These are phyloP conservation scores for Penicillium dipodomyicola DNA, from an alignment of 495 filamentous ascomycete species.

Conservation along the genomic window DNA sequence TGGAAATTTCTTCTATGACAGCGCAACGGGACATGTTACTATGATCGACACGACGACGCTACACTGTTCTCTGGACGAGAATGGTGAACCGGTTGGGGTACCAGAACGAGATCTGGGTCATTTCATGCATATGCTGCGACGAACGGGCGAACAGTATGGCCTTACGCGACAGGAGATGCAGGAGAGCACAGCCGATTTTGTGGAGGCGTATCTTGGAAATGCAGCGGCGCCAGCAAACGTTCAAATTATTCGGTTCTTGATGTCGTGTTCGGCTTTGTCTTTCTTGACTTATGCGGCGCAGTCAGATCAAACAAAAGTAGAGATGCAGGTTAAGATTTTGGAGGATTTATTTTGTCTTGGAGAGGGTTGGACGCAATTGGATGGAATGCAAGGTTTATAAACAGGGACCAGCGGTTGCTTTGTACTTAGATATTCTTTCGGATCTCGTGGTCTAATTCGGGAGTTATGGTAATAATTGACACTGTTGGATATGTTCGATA, in stretches of 20 bases:
- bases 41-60: conserved; percentile 3
- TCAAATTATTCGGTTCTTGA: neutral
- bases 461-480: neutral
- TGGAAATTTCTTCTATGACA: conserved; percentile 5
- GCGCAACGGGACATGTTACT: neutral
- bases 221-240: neutral
- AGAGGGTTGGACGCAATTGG: neutral
- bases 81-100: neutral
- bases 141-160: conserved; percentile 2
- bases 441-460: neutral
- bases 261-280: conserved; percentile 2
- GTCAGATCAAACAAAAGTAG: conserved; percentile 2
- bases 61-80: conserved; percentile 2
- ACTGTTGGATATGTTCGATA: neutral
- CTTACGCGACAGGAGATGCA: conserved; percentile 1
- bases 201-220: conserved; percentile 1
- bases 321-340: neutral
- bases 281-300: conserved; percentile 1
- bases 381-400: neutral
- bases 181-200: neutral
- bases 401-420: neutral
- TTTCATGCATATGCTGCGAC: conserved; percentile 2
- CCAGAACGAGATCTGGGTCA: conserved; percentile 1
- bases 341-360: neutral
- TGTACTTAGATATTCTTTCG: conserved; percentile 1